Base-by-base conservation (phyloP, 2,329 filamentous ascomycete species). In the Dactylellina sp. region DNA sequence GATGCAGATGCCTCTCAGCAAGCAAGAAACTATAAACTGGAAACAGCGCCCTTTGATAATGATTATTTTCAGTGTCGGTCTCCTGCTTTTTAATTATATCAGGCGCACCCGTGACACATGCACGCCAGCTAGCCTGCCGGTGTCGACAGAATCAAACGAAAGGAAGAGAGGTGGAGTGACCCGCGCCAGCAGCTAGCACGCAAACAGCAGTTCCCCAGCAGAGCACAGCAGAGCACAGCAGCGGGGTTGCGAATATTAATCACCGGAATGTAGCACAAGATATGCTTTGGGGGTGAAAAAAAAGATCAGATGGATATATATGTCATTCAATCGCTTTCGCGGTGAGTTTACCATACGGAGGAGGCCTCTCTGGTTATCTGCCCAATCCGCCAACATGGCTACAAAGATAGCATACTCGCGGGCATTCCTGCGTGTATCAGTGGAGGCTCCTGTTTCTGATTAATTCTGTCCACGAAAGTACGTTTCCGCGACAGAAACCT, bases 181-280 rank as follows among this genome's bases (percentile, higher is more conserved):
- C 22, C 5, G 56, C 40, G 28, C 28, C 28, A 32, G 28, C 28
- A 24, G 22, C 59, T 63, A 53, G 59, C 59, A 53, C 59, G 37
- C 49, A 55, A 64, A 32, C 46, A 50, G 46, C 20, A 50, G 46
- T 18, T 47, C n/a, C 59, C 11, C 39, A 42, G 39, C 9, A 42
- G 9, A 7, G 4, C 39, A 42, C 11, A n/a, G n/a, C 24, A 22
- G 16, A 5, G 32, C 32, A 22, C 28, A 18, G 24, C 55, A 16
- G 63, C 47, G 63, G 63, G 28, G 28, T 32, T 32, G 9, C 49
- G 44, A 37, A 62, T 44, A 42, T 42, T 32, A 32, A 57, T 66
- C 63, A 60, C 63, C 63, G 63, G 63, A 59, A 52, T 53, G 63
- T 60, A 66, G 44, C 53, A 66, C 63, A 66, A 47, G 60, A 42